Conservation (phyloP, 2,329 filamentous ascomycete genomes). For the Hymenoscyphus fraxineus region DNA sequence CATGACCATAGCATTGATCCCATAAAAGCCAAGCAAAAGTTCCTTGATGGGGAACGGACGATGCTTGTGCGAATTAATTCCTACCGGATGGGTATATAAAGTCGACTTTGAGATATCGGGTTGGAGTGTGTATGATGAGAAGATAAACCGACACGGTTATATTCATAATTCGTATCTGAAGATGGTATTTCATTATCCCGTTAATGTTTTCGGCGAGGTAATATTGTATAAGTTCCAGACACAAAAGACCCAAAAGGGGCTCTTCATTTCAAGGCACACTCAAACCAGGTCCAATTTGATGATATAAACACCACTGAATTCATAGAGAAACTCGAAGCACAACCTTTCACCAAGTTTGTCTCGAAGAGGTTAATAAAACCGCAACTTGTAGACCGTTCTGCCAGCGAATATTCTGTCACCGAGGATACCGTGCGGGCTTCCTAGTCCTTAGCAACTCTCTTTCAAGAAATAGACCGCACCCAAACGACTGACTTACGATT, state of each 20-base stretch:
- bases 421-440: background rate
- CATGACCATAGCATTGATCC: background rate
- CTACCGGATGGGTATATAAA: background rate
- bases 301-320: background rate
- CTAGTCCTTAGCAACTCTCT: background rate
- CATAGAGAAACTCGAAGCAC: background rate
- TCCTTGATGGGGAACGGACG: background rate
- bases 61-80: background rate
- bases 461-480: background rate
- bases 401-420: background rate
- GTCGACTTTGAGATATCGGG: background rate
- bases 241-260: background rate
- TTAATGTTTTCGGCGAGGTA: background rate
- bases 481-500: background rate
- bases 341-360: background rate
- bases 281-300: background rate
- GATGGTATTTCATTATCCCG: background rate
- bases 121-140: background rate
- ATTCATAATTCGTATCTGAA: background rate
- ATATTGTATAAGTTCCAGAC: background rate
- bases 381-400: background rate
- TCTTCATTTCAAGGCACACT: background rate
- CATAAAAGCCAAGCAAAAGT: background rate
- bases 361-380: background rate
- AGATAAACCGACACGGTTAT: background rate